phyloP scores from a whole-genome alignment of 768 basidiomycete species.

The Galerina sulciceps region DNA sequence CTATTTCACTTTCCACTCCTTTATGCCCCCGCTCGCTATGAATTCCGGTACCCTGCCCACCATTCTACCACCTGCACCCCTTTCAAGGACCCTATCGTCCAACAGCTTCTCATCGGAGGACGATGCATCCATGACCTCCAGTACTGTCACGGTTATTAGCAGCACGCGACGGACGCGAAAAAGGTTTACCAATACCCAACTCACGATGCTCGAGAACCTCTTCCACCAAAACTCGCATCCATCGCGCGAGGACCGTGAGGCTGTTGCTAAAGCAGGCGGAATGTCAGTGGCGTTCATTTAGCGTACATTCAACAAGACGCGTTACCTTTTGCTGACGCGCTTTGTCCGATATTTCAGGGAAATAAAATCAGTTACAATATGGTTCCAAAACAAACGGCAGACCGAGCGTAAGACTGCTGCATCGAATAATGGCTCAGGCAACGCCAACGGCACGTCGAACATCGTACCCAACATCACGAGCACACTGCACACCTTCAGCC shows the following conservation, averaged over 20 bases:
- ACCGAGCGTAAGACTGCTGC: slow-evolving; percentile 60
- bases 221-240: slow-evolving; percentile 77
- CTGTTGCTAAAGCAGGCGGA: slow-evolving; percentile 58
- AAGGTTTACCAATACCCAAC: slow-evolving; percentile 69
- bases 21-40: slow-evolving; percentile 9
- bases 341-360: slow-evolving; percentile 44
- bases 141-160: slow-evolving; percentile 32
- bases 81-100: slow-evolving; percentile 60
- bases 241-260: slow-evolving; percentile 73
- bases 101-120: slow-evolving; percentile 52
- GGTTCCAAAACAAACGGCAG: slow-evolving; percentile 86
- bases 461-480: slow-evolving; percentile 35
- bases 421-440: slow-evolving; percentile 17
- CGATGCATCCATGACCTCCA: slow-evolving; percentile 45
- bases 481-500: slow-evolving; percentile 30
- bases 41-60: slow-evolving; percentile 8
- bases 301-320: slow-evolving; percentile 4
- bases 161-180: slow-evolving; percentile 65
- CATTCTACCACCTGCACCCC: slow-evolving; percentile 19
- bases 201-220: slow-evolving; percentile 73
- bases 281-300: slow-evolving; percentile 53
- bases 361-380: slow-evolving; percentile 73
- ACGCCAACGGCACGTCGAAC: slow-evolving; percentile 21
- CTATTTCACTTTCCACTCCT: slow-evolving; percentile 1
- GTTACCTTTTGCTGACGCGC: slow-evolving; percentile 1